Percentiles rank a stretch among this genome's conserved stretches.
These are phyloP conservation scores for Periglandula ipomoeae DNA, from an alignment of 2,329 filamentous ascomycete genomes.

Conservation along the genomic window DNA sequence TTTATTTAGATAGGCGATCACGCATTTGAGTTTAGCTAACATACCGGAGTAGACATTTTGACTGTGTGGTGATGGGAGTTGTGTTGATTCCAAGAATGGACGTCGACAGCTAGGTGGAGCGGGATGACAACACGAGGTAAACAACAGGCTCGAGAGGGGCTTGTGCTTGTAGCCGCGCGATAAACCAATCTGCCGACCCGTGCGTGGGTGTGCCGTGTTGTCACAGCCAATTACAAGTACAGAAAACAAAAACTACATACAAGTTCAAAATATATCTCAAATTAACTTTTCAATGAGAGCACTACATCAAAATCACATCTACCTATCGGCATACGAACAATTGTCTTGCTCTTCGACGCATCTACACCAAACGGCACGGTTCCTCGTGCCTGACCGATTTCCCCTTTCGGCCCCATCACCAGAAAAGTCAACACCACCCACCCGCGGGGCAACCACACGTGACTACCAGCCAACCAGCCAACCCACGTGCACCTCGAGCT, in stretches of 20 bases:
- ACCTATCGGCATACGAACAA: not conserved
- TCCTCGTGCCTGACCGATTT: no score
- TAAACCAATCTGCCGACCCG: not conserved
- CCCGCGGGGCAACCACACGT: slow-evolving; percentile 19
- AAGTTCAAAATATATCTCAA: not conserved
- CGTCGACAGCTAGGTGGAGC: not conserved
- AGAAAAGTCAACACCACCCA: no score
- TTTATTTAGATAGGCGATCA: not conserved
- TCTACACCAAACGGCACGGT: no score
- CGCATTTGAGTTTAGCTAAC: not conserved
- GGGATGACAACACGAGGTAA: not conserved
- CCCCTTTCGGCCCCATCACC: no score
- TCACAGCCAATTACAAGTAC: not conserved
- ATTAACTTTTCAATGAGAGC: no score
- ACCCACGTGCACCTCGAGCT: slow-evolving; percentile 21
- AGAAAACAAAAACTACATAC: not conserved
- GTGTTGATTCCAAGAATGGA: slow-evolving; percentile 5
- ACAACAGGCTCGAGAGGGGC: slow-evolving; percentile 1
- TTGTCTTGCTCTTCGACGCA: not conserved
- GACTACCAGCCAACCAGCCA: slow-evolving; percentile 20
- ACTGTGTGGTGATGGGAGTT: slow-evolving; percentile 8
- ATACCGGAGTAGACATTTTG: slow-evolving; percentile 31
- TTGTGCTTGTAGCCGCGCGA: not conserved
- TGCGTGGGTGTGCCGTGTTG: not conserved
- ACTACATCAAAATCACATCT: not conserved